Percentiles rank a stretch among this genome's conserved stretches.
These are phyloP conservation scores for Sporisorium sorghi DNA, from an alignment of 1,284 basidiomycete species.

Conservation along the genomic window DNA sequence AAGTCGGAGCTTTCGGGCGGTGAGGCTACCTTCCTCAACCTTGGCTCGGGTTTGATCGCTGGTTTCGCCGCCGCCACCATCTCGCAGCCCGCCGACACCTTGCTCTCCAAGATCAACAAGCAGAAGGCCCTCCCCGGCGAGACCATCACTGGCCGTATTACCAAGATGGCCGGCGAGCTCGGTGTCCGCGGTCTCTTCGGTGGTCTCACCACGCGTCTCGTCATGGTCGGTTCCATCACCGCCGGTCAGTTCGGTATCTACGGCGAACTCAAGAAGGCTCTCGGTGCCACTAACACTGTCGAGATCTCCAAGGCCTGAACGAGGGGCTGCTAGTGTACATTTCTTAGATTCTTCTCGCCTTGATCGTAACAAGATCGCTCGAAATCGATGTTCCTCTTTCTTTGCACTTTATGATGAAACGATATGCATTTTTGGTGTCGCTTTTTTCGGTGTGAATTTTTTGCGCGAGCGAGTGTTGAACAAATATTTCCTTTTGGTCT, in stretches of 20 bases:
- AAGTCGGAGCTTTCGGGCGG: conserved; percentile 71
- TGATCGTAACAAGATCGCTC: neutral
- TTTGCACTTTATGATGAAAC: neutral
- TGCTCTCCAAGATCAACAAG: conserved; percentile 75
- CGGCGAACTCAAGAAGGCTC: conserved; percentile 72
- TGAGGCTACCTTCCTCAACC: conserved; percentile 64
- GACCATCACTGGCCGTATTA: conserved; percentile 72
- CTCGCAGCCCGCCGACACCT: conserved; percentile 69
- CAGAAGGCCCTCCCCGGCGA: conserved; percentile 74
- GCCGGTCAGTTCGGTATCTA: conserved; percentile 72
- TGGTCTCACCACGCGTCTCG: conserved; percentile 70
- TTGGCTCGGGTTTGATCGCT: conserved; percentile 68
- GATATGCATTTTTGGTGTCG: neutral
- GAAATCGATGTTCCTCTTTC: neutral
- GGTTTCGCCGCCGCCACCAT: conserved; percentile 69
- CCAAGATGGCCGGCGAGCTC: conserved; percentile 72
- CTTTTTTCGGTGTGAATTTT: neutral
- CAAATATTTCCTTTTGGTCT: neutral
- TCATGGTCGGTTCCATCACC: conserved; percentile 72
- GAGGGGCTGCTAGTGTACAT: neutral
- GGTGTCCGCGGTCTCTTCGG: conserved; percentile 73
- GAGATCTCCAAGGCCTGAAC: conserved; percentile 63
- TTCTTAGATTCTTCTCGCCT: neutral
- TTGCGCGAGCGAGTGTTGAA: neutral
- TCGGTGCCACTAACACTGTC: conserved; percentile 72